phyloP scores from a whole-genome alignment of 768 basidiomycete genomes.

The Russula olivacea region DNA sequence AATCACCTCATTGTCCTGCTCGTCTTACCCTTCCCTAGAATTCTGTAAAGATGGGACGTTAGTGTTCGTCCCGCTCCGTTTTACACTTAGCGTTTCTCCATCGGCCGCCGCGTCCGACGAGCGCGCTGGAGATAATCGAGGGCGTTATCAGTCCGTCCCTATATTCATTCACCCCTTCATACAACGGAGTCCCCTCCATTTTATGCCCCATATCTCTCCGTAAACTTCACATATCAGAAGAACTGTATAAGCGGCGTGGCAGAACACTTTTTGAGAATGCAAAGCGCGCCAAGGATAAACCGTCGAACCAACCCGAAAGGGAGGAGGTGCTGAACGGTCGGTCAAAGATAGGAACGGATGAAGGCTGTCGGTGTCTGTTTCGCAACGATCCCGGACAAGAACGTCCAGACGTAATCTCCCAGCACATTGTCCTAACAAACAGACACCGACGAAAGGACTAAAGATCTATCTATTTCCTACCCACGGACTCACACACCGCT shows the following conservation, averaged over 20 bases:
- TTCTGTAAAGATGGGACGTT: neutral
- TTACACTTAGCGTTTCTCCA: neutral
- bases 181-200: neutral
- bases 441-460: neutral
- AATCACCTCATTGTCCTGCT: slow-evolving; percentile 11
- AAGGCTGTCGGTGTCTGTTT: neutral
- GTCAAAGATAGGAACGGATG: neutral
- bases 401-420: slow-evolving; percentile 2
- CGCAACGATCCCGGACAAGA: neutral
- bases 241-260: neutral
- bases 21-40: neutral
- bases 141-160: neutral
- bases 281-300: neutral
- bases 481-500: neutral
- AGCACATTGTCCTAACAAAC: neutral
- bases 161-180: neutral
- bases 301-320: neutral
- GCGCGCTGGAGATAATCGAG: slow-evolving; percentile 1
- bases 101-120: slow-evolving; percentile 11
- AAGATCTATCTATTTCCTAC: neutral
- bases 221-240: neutral
- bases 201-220: neutral
- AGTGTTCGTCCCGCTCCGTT: slow-evolving; percentile 2
- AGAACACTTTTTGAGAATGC: neutral
- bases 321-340: neutral